Percentiles rank a stretch among this genome's conserved stretches.
These are phyloP conservation scores for Pseudoturritis turrita DNA, from an alignment of 345 rosid species.

Conservation along the genomic window DNA sequence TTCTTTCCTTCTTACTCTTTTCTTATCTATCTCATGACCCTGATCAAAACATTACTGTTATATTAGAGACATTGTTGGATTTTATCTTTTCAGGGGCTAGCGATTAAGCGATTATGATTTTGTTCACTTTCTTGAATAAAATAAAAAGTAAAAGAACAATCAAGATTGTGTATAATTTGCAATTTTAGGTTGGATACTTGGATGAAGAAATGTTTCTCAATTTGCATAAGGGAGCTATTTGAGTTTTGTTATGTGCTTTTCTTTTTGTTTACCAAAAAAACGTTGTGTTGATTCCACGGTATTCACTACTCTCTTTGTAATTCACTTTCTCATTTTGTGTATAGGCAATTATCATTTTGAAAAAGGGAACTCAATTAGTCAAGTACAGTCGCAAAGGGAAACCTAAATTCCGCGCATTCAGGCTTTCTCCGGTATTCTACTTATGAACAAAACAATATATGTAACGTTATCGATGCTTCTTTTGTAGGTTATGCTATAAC, in stretches of 20 bases:
- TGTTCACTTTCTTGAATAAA: not conserved
- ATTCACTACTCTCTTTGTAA: not conserved
- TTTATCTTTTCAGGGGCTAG: not conserved
- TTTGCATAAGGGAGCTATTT: not conserved
- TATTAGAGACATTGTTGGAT: not conserved
- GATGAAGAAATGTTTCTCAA: not conserved
- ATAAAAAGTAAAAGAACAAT: not conserved
- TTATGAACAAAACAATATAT: not conserved
- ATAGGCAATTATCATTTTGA: constrained; percentile 76
- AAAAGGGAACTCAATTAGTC: constrained; percentile 81
- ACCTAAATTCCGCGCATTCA: constrained; percentile 86
- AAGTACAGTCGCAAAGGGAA: constrained; percentile 92
- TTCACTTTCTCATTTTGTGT: not conserved
- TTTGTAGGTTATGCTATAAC: not conserved
- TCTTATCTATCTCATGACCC: not conserved
- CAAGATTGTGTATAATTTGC: not conserved
- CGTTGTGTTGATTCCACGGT: too few species aligned
- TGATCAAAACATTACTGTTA: not conserved
- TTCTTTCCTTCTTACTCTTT: not conserved
- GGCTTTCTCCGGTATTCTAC: constrained; percentile 60
- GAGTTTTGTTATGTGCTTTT: not conserved
- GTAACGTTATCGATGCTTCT: not conserved
- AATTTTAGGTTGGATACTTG: not conserved
- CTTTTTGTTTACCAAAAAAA: too few species aligned
- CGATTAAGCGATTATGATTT: not conserved